Conservation (phyloP, 306 rosid species). For the Urtica urens region DNA sequence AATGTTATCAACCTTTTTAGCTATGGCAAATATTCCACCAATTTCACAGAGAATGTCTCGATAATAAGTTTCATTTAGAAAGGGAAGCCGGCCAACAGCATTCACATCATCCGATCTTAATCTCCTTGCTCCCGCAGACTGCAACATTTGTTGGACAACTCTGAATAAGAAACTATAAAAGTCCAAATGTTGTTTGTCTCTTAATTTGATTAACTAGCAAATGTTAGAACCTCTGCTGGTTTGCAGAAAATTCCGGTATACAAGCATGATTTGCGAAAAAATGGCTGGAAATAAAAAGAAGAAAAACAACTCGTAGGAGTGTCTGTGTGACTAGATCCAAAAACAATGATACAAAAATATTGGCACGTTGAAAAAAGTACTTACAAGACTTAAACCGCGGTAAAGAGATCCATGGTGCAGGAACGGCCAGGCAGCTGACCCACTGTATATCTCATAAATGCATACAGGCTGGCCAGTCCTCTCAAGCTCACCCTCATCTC, state of each 20-base stretch:
- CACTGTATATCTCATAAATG: slow-evolving; percentile 87
- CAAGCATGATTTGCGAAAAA: too few species aligned
- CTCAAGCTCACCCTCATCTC: slow-evolving; percentile 99
- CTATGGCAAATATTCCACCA: slow-evolving; percentile 94
- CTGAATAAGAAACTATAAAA: neutral
- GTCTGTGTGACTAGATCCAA: too few species aligned
- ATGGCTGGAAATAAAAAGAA: too few species aligned
- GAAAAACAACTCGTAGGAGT: too few species aligned
- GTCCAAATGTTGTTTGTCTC: too few species aligned
- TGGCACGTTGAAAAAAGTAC: slow-evolving; percentile 19
- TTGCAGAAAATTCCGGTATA: too few species aligned
- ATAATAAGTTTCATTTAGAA: slow-evolving; percentile 59
- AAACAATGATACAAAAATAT: neutral
- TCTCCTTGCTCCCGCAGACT: slow-evolving; percentile 72
- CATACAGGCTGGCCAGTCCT: slow-evolving; percentile 83
- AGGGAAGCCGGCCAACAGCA: slow-evolving; percentile 64
- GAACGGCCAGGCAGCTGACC: slow-evolving; percentile 76
- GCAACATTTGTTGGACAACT: slow-evolving; percentile 22
- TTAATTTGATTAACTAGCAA: too few species aligned
- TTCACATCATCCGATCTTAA: slow-evolving; percentile 88
- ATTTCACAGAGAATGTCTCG: slow-evolving; percentile 75
- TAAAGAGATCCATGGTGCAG: slow-evolving; percentile 93
- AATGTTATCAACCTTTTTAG: slow-evolving; percentile 67
- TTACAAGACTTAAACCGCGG: slow-evolving; percentile 93
- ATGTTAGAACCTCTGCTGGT: too few species aligned